Conservation (phyloP, 2,329 filamentous ascomycete species). For the Fusarium subtropicale region DNA sequence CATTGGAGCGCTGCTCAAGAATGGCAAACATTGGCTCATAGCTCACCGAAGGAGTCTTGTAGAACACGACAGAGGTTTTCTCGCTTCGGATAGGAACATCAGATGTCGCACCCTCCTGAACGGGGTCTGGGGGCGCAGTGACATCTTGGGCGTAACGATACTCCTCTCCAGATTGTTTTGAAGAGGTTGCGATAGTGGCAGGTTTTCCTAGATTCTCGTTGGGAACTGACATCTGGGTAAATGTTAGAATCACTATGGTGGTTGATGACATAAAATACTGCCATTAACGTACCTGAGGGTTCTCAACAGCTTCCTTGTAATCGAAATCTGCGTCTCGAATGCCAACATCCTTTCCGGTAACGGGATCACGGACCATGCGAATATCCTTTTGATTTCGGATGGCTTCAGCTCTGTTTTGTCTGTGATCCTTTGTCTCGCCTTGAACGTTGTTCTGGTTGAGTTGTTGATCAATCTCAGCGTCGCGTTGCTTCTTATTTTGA, state of each 20-base stretch:
- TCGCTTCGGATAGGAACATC: constrained; percentile 97
- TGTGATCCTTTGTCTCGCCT: constrained; percentile 58
- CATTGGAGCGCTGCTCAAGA: constrained; percentile 79
- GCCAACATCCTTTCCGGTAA: constrained; percentile 85
- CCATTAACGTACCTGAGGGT: constrained; percentile 70
- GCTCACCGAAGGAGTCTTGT: constrained; percentile 89
- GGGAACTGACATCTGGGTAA: constrained; percentile 75
- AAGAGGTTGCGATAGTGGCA: constrained; percentile 77
- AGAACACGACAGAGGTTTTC: constrained; percentile 96
- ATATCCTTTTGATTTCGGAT: constrained; percentile 61
- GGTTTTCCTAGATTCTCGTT: constrained; percentile 87
- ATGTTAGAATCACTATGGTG: background rate
- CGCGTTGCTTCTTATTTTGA: constrained; percentile 79
- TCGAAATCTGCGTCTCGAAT: constrained; percentile 84
- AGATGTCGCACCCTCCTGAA: constrained; percentile 83
- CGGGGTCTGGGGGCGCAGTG: constrained; percentile 88
- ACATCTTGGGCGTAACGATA: constrained; percentile 90
- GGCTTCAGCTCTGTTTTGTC: constrained; percentile 48
- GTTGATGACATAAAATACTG: background rate
- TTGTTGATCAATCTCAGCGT: constrained; percentile 75
- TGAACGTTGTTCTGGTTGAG: constrained; percentile 53
- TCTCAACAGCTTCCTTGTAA: constrained; percentile 74
- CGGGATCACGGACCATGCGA: constrained; percentile 85
- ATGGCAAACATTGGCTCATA: constrained; percentile 88
- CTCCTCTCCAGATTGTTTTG: constrained; percentile 78